Base-by-base conservation (phyloP, 2,329 filamentous ascomycete species). In the Coniochaeta sp. region DNA sequence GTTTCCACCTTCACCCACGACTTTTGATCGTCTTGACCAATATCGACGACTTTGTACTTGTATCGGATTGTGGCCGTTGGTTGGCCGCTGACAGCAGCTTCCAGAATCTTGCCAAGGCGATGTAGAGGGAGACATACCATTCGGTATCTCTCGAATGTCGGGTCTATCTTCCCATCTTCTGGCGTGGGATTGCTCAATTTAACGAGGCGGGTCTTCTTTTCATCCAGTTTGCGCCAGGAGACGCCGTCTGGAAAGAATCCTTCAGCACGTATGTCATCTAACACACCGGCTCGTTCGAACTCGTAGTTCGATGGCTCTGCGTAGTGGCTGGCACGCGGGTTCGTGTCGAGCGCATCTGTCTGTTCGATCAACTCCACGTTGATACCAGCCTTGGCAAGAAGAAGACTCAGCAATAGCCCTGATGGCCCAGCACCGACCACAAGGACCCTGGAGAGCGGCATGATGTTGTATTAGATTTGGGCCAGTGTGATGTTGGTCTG, bases 71-170 rank as follows among this genome's bases (percentile, higher is more conserved):
- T 67, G 0, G 72, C 73, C 5, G 67, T 71, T 0, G 67, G 65
- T 44, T 74, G 65, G 7, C 65, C 67, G 40, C 69, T 63, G 6
- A 76, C 66, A 63, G 78, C 74, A 19, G 69, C 65, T 17, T 76
- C 70, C 1, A 82, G 66, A 1, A 82, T 64, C 36, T 71, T 64
- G 3, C 75, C 73, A 1, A 82, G 69, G 59, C 72, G 67, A 60
- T 77, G 74, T 9, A 81, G 65, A 1, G 77, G 76, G 31, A 81
- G 65, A 1, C 76, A 74, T 0, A 75, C 75, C 70, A 80, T 73
- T 55, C 72, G 68, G 71, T 64, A 60, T 12, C 59, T 67, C 28
- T 72, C 68, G 7, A 69, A 66, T 1, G 63, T 64, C 6, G 54
- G 31, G 26, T 57, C 54, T 34, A 57, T 38, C 54, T 57, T 38